phyloP scores from a whole-genome alignment of 345 rosid species.

The Turnera subulata region DNA sequence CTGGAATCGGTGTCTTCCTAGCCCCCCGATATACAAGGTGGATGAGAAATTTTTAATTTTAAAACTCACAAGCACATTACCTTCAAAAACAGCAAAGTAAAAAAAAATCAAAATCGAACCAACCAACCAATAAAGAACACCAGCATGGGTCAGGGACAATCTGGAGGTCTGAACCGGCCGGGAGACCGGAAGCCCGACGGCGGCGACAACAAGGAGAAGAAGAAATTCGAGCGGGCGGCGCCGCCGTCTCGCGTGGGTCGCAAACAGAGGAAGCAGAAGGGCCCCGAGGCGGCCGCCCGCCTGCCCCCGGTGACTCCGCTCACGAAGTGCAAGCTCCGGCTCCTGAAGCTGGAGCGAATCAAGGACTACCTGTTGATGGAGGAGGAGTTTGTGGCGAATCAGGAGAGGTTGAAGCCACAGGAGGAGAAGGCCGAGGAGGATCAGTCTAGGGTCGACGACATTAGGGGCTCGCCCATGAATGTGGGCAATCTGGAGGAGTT shows the following conservation, averaged over 20 bases:
- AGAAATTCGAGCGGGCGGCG: conserved; percentile 28
- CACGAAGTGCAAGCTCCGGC: conserved; percentile 25
- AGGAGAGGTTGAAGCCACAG: conserved; percentile 27
- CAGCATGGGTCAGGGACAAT: conserved; percentile 28
- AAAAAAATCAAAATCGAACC: too few relatives aligned
- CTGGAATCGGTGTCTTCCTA: too few relatives aligned
- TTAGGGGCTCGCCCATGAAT: conserved; percentile 31
- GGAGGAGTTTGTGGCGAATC: conserved; percentile 27
- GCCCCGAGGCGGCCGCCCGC: conserved; percentile 19
- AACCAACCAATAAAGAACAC: too few relatives aligned
- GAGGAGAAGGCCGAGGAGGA: conserved; percentile 29
- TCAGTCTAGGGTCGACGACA: conserved; percentile 24
- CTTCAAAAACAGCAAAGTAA: too few relatives aligned
- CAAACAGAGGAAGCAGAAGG: conserved; percentile 23
- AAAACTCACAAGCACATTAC: too few relatives aligned
- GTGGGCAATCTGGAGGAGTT: conserved; percentile 29
- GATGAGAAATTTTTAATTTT: too few relatives aligned
- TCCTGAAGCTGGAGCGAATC: conserved; percentile 22
- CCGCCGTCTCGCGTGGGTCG: conserved; percentile 23
- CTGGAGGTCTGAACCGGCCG: conserved; percentile 20
- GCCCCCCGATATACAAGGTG: too few relatives aligned
- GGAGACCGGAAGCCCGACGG: conserved; percentile 24
- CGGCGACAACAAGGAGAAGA: conserved; percentile 24
- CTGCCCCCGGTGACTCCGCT: conserved; percentile 22
- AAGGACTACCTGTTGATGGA: conserved; percentile 30